These are phyloP conservation scores for Colletotrichum somersetense DNA, from an alignment of 2,329 filamentous ascomycete genomes.

Conservation along the genomic window DNA sequence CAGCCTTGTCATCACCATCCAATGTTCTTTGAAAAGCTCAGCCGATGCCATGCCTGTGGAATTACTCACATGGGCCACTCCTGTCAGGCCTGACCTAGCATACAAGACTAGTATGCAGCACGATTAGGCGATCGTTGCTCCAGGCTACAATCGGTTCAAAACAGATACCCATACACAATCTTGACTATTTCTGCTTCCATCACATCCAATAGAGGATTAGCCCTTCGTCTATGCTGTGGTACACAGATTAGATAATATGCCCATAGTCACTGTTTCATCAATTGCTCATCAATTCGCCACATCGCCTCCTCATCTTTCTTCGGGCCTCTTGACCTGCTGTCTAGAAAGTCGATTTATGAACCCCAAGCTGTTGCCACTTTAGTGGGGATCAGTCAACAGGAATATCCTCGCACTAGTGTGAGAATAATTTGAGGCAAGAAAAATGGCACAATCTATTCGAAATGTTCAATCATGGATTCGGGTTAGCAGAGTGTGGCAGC, in stretches of 20 bases:
- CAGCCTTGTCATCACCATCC: neutral
- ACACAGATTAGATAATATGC: neutral
- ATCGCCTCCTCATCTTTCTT: neutral
- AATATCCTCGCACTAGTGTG: neutral
- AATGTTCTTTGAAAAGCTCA: neutral
- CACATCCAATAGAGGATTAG: neutral
- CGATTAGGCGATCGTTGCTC: neutral
- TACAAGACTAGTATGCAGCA: neutral
- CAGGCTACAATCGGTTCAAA: neutral
- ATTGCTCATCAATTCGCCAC: neutral
- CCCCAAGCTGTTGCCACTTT: neutral
- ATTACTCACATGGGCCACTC: neutral
- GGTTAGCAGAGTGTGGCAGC: too few relatives aligned
- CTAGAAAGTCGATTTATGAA: neutral
- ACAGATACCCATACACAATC: neutral
- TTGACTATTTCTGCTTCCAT: neutral
- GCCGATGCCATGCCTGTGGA: neutral
- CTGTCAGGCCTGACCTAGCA: neutral
- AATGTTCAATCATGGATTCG: too few relatives aligned
- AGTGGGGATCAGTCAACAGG: neutral
- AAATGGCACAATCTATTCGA: too few relatives aligned
- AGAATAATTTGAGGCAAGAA: too few relatives aligned
- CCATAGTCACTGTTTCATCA: neutral
- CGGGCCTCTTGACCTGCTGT: neutral
- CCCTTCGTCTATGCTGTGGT: neutral